phyloP scores from a whole-genome alignment of 139 green algal genomes.

The Desmodesmus armatus region DNA sequence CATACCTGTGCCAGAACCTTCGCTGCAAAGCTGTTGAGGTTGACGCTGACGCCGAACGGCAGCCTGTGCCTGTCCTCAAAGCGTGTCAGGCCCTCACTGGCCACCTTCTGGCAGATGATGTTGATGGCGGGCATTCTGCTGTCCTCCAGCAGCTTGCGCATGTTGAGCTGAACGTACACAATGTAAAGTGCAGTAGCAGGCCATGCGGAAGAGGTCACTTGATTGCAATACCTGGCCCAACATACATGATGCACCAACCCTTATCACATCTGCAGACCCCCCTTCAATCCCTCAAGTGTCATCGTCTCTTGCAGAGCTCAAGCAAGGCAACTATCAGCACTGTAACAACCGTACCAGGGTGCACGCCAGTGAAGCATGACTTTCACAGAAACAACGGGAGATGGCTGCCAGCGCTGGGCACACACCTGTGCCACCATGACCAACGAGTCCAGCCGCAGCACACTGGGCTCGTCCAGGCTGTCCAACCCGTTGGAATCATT shows the following conservation, averaged over 20 bases:
- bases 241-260: no score
- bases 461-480: constrained; percentile 33
- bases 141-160: constrained; percentile 58
- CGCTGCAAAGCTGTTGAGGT: constrained; percentile 68
- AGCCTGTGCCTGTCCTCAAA: constrained; percentile 76
- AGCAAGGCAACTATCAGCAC: no score
- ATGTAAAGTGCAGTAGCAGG: not conserved
- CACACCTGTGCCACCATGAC: constrained; percentile 56
- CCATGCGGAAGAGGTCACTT: not conserved
- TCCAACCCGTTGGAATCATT: constrained; percentile 64
- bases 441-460: constrained; percentile 58
- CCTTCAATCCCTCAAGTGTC: no score
- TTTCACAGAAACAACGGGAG: not conserved
- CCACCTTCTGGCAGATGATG: constrained; percentile 62
- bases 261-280: no score
- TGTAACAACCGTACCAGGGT: no score
- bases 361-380: not conserved
- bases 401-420: no score
- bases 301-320: no score
- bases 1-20: constrained; percentile 59
- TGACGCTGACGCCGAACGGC: constrained; percentile 71
- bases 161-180: constrained; percentile 46
- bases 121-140: constrained; percentile 36
- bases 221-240: no score
- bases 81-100: constrained; percentile 57